Conservation (phyloP, 331 rosid genomes). For the Stylosanthes scabra region DNA sequence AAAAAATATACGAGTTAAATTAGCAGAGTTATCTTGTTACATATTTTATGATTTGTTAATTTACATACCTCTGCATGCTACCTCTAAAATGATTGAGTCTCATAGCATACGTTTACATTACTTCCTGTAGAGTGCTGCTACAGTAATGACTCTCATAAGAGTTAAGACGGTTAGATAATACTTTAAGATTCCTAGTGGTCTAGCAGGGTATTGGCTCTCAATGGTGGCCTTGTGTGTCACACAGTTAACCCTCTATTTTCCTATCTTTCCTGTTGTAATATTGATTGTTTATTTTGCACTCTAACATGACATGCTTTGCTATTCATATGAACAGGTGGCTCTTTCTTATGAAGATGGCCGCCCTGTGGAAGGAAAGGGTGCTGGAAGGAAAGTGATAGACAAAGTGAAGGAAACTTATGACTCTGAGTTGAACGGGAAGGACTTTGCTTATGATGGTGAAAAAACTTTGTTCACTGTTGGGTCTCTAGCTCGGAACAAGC, state of each 20-base stretch:
- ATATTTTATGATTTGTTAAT: no score
- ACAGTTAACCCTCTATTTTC: background rate
- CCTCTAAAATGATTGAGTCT: no score
- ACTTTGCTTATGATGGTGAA: conserved; percentile 93
- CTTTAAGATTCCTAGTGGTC: no score
- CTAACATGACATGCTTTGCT: background rate
- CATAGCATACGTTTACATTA: no score
- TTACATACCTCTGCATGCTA: no score
- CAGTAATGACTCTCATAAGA: no score
- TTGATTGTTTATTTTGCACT: background rate
- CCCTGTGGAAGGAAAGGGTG: conserved; percentile 88
- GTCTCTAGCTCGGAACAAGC: conserved; percentile 79
- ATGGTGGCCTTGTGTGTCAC: no score
- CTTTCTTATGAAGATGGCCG: conserved; percentile 87
- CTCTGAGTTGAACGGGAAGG: conserved; percentile 73
- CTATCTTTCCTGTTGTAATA: no score
- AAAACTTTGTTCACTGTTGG: conserved; percentile 93
- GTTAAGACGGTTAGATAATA: no score
- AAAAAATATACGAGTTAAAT: background rate
- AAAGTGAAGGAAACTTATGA: conserved; percentile 78
- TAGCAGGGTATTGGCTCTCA: no score
- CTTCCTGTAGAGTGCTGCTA: no score
- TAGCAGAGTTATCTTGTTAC: background rate
- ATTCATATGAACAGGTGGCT: conserved; percentile 56
- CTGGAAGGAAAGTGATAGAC: conserved; percentile 78